phyloP scores from a whole-genome alignment of 192 early-diverging fungal species.

The Linderina pennispora region DNA sequence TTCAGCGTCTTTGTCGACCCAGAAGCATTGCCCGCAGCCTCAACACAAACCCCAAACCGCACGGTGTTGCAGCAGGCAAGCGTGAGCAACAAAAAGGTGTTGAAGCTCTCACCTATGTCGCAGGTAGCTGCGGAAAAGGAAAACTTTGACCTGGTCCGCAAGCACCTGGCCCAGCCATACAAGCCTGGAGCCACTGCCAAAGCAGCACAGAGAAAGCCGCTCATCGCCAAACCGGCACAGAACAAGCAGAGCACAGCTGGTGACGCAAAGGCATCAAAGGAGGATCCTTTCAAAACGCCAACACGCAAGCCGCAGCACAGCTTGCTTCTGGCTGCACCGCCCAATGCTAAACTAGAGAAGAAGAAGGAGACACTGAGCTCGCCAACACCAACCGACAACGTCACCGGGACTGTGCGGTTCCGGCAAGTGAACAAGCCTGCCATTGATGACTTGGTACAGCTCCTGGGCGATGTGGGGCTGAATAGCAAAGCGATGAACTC shows the following conservation, averaged over 20 bases:
- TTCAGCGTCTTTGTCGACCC: background rate
- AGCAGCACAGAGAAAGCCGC: background rate
- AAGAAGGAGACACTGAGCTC: too few species aligned
- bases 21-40: background rate
- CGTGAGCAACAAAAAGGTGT: constrained; percentile 4
- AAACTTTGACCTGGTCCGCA: constrained; percentile 30
- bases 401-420: too few species aligned
- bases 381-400: too few species aligned
- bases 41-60: too few species aligned
- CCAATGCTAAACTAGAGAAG: too few species aligned
- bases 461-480: constrained; percentile 1
- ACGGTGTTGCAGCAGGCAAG: constrained; percentile 5
- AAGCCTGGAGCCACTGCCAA: background rate
- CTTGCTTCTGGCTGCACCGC: too few species aligned
- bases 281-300: too few species aligned
- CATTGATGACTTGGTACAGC: constrained; percentile 1
- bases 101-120: constrained; percentile 21
- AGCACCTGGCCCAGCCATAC: constrained; percentile 12
- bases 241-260: background rate
- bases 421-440: background rate
- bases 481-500: background rate
- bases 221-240: background rate
- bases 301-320: too few species aligned
- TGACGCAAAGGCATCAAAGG: constrained; percentile 2
- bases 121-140: constrained; percentile 26